Evolutionary conservation across 2,329 filamentous ascomycete genomes (phyloP).

Genomic region (Fusarium sp.): DNA sequence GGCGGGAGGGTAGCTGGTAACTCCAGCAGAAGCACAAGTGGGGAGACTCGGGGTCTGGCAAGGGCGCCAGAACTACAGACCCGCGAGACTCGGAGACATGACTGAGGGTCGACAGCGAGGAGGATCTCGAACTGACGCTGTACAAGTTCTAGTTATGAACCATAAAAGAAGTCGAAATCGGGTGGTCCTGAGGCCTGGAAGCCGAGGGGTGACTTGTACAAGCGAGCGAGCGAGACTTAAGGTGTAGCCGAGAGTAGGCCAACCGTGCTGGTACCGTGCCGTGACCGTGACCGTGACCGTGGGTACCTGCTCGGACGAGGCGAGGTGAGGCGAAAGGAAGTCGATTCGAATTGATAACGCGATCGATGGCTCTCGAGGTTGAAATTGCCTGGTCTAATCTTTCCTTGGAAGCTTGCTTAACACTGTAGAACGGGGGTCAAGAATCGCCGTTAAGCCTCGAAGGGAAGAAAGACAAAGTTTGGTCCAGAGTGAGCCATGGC

Average conservation of each 20-base stretch:
- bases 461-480: constrained; percentile 43
- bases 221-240: constrained; percentile 17
- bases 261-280: constrained; percentile 25
- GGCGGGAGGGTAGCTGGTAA: constrained; percentile 26
- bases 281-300: constrained; percentile 26
- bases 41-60: constrained; percentile 55
- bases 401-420: constrained; percentile 12
- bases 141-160: constrained; percentile 18
- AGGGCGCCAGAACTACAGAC: constrained; percentile 60
- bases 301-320: constrained; percentile 22
- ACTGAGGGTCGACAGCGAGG: constrained; percentile 50
- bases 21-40: constrained; percentile 38
- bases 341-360: constrained; percentile 11
- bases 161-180: constrained; percentile 8
- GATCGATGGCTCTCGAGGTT: constrained; percentile 2
- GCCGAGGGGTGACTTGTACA: constrained; percentile 6
- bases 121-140: constrained; percentile 43
- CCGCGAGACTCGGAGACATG: constrained; percentile 59
- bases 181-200: constrained; percentile 14
- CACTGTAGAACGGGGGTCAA: constrained; percentile 12
- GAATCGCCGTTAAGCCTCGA: constrained; percentile 42
- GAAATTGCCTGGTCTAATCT: not conserved
- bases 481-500: constrained; percentile 36
- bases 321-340: not conserved
- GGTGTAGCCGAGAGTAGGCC: constrained; percentile 26